Conservation (phyloP, 306 rosid species). For the Vigna radiata region DNA sequence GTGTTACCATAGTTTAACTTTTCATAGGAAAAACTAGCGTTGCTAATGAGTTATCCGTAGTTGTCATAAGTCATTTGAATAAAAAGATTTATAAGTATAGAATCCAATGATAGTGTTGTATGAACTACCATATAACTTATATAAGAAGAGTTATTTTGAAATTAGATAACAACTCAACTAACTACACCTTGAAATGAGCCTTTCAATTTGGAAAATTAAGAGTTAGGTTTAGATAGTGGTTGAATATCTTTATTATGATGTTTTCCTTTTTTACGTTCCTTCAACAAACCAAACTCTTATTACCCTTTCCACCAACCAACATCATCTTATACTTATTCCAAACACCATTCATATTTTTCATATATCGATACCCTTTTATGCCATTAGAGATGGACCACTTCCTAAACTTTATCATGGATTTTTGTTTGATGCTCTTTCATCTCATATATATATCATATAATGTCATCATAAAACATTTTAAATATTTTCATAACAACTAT, state of each 20-base stretch:
- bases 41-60: too few species aligned
- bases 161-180: too few species aligned
- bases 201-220: background rate
- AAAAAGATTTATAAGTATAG: too few species aligned
- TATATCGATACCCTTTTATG: background rate
- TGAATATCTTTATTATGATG: background rate
- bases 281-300: conserved; percentile 28
- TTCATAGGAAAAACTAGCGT: too few species aligned
- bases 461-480: background rate
- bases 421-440: background rate
- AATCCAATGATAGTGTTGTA: too few species aligned
- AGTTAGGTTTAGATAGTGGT: conserved; percentile 4
- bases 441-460: background rate
- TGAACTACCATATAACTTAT: too few species aligned
- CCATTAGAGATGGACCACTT: background rate
- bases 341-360: conserved; percentile 1
- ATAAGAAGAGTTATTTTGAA: too few species aligned
- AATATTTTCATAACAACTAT: background rate
- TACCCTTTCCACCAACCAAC: conserved; percentile 38
- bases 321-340: conserved; percentile 25
- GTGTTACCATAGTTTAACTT: too few species aligned
- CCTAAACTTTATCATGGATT: background rate
- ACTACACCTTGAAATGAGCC: too few species aligned
- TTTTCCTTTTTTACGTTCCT: conserved; percentile 21
- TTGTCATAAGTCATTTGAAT: too few species aligned